Evolutionary conservation across 176 grass and related monocot species (phyloP).

Genomic region (Hyparrhenia diplandra): DNA sequence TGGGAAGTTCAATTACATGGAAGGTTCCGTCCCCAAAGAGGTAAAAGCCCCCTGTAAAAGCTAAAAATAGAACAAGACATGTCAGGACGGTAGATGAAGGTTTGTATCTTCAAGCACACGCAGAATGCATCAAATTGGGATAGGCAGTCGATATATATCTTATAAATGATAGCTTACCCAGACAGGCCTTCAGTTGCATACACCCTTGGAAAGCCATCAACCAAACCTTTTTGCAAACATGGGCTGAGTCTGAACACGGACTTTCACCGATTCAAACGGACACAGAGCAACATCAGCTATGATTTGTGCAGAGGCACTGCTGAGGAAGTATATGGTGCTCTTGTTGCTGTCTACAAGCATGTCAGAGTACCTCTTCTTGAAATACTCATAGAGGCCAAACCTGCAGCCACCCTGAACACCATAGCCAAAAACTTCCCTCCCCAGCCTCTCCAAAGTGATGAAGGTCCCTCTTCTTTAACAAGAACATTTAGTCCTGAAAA

Average conservation of each 20-base stretch:
- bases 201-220: constrained; percentile 88
- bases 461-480: constrained; percentile 79
- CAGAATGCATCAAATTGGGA: background rate
- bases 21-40: constrained; percentile 94
- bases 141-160: background rate
- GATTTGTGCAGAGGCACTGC: constrained; percentile 93
- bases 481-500: constrained; percentile 65
- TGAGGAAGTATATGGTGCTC: constrained; percentile 71
- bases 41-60: constrained; percentile 84
- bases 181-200: constrained; percentile 85
- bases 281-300: constrained; percentile 87
- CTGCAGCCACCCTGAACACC: constrained; percentile 84
- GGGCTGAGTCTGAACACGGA: constrained; percentile 85
- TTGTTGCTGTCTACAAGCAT: constrained; percentile 49
- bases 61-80: constrained; percentile 47
- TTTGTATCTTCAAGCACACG: background rate
- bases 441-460: constrained; percentile 92
- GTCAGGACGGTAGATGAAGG: background rate
- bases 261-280: constrained; percentile 93
- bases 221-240: constrained; percentile 82
- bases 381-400: constrained; percentile 97
- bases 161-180: constrained; percentile 58
- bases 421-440: constrained; percentile 78
- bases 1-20: constrained; percentile 62
- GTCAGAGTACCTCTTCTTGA: constrained; percentile 94